phyloP scores from a whole-genome alignment of 2,329 filamentous ascomycete species.

The Fusarium xyrophilum region DNA sequence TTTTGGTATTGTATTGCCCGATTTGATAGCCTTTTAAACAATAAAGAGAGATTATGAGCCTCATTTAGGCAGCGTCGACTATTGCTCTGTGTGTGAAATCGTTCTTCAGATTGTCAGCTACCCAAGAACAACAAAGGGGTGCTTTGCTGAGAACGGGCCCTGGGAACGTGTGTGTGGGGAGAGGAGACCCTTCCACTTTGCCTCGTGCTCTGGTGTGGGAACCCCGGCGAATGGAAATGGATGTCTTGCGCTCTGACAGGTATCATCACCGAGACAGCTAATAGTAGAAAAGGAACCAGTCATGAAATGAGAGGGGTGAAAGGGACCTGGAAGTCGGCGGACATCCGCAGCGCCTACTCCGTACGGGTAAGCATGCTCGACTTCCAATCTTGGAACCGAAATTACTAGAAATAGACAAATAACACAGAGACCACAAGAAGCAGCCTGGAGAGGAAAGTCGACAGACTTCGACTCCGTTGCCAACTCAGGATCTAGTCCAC shows the following conservation, averaged over 20 bases:
- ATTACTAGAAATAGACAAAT: conserved; percentile 16
- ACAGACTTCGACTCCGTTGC: not conserved
- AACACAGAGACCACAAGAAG: conserved; percentile 17
- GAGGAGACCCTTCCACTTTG: conserved; percentile 12
- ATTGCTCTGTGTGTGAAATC: not conserved
- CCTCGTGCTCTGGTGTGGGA: conserved; percentile 24
- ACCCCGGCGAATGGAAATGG: conserved; percentile 15
- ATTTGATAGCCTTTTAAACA: not conserved
- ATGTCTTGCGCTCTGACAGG: conserved; percentile 33
- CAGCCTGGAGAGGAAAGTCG: conserved; percentile 19
- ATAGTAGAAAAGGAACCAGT: conserved; percentile 20
- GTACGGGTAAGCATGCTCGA: not conserved
- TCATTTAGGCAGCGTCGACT: not conserved
- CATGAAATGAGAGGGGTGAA: conserved; percentile 1
- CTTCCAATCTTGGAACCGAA: conserved; percentile 7
- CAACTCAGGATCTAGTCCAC: conserved; percentile 4
- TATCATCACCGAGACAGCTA: conserved; percentile 33
- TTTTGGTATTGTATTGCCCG: not conserved
- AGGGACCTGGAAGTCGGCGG: conserved; percentile 1
- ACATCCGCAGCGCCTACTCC: not conserved
- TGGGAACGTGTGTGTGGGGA: conserved; percentile 15
- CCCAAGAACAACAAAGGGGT: conserved; percentile 22
- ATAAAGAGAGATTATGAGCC: not conserved
- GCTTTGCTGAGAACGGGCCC: conserved; percentile 1
- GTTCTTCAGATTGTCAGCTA: not conserved